A percentile compares a stretch with the other conserved stretches of the same genome.
phyloP scores from a whole-genome alignment of 1,139 yeast species.

The Yamadazyma dendronema region DNA sequence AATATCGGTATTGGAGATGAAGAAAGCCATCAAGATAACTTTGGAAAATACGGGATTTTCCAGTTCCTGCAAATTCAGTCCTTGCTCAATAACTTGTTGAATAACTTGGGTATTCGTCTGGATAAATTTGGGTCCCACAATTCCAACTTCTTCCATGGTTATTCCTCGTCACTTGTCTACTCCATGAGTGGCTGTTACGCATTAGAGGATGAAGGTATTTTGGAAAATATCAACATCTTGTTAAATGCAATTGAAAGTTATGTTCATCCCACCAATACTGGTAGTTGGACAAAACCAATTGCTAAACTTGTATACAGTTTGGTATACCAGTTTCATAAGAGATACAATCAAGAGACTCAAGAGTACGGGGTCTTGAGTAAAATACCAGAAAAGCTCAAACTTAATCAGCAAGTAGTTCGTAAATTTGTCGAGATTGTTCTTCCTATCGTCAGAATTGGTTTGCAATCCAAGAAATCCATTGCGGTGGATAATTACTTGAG shows the following conservation, averaged over 20 bases:
- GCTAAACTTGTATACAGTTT: slow-evolving; percentile 61
- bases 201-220: slow-evolving; percentile 42
- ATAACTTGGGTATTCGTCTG: slow-evolving; percentile 48
- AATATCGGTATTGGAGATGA: slow-evolving; percentile 8
- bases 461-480: slow-evolving; percentile 69
- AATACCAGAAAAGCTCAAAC: slow-evolving; percentile 46
- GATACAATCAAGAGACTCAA: slow-evolving; percentile 50
- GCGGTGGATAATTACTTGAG: slow-evolving; percentile 61
- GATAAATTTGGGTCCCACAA: slow-evolving; percentile 39
- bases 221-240: slow-evolving; percentile 54
- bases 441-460: slow-evolving; percentile 65
- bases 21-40: slow-evolving; percentile 5
- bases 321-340: slow-evolving; percentile 56
- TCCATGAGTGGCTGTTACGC: slow-evolving; percentile 57
- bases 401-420: slow-evolving; percentile 41
- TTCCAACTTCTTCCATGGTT: slow-evolving; percentile 52
- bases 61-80: slow-evolving; percentile 57
- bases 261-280: slow-evolving; percentile 88
- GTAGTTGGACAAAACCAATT: slow-evolving; percentile 77
- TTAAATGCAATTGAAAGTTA: slow-evolving; percentile 77
- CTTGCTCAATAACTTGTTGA: slow-evolving; percentile 56
- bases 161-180: slow-evolving; percentile 62
- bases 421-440: slow-evolving; percentile 56
- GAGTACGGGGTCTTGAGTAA: slow-evolving; percentile 37
- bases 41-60: slow-evolving; percentile 57